Evolutionary conservation across 257 asterid species (phyloP).

Genomic region (Lycium barbarum): DNA sequence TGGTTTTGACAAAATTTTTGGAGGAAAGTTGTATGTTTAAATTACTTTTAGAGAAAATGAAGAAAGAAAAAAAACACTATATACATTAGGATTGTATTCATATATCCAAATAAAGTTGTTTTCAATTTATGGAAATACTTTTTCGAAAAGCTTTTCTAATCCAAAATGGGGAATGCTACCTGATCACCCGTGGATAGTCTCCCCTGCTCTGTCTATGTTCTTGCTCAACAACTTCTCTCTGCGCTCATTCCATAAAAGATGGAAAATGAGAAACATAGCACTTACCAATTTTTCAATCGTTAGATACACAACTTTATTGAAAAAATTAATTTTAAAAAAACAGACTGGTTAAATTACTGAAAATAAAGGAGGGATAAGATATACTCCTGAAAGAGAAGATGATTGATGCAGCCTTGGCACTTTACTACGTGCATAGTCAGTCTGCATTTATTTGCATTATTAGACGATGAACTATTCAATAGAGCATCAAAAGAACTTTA

Average conservation of each 20-base stretch:
- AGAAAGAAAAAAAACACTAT: neutral
- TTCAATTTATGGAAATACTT: neutral
- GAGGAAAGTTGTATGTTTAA: neutral
- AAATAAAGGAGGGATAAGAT: conserved; percentile 4
- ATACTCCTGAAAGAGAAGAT: conserved; percentile 1
- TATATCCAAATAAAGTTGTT: neutral
- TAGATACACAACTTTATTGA: neutral
- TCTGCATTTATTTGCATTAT: conserved; percentile 18
- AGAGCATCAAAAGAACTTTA: neutral
- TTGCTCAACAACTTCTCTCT: conserved; percentile 16
- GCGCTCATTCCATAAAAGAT: conserved; percentile 4
- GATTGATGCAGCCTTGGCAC: neutral
- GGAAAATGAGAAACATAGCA: neutral
- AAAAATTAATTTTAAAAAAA: neutral
- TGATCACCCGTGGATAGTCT: neutral
- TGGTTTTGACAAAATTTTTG: neutral
- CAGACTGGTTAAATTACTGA: neutral
- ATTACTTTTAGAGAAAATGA: neutral
- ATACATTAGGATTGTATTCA: neutral
- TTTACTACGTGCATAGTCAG: neutral
- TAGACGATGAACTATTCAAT: neutral
- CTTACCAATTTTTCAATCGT: neutral
- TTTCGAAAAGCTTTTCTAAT: neutral
- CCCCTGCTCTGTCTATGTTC: neutral
- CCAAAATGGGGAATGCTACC: neutral